A percentile compares a stretch with the other conserved stretches of the same genome.
Evolutionary conservation across 148 eudicot genomes (phyloP).

Genomic region (Rheum nobile): DNA sequence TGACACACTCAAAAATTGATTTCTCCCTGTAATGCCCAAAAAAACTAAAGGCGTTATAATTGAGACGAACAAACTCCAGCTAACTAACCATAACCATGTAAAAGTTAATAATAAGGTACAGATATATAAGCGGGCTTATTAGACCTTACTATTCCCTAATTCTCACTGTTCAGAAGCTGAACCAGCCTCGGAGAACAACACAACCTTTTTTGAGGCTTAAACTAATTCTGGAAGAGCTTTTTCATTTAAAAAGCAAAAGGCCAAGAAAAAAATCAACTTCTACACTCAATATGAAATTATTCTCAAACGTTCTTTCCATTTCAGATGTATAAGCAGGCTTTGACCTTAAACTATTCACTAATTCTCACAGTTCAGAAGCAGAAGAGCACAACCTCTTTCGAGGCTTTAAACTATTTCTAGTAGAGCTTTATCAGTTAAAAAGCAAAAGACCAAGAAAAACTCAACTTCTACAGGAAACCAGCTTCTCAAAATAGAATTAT

Average conservation of each 20-base stretch:
- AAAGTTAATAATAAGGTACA: background rate
- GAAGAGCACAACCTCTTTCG: background rate
- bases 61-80: constrained; percentile 1
- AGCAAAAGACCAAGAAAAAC: background rate
- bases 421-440: background rate
- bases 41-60: background rate
- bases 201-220: background rate
- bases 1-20: constrained; percentile 84
- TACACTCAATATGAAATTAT: background rate
- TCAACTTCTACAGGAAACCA: background rate
- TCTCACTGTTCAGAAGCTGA: background rate
- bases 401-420: background rate
- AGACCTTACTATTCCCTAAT: background rate
- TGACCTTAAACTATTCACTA: background rate
- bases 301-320: background rate
- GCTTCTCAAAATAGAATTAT: background rate
- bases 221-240: background rate
- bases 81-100: background rate
- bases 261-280: background rate
- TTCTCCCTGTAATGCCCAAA: constrained; percentile 49
- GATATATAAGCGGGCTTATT: background rate
- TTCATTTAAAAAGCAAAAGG: background rate
- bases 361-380: too few relatives aligned
- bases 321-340: background rate
- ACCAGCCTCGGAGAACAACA: background rate